A percentile compares a stretch with the other conserved stretches of the same genome.
phyloP scores from a whole-genome alignment of 202 grass and related monocot species.

The Brachypodium distachyon region DNA sequence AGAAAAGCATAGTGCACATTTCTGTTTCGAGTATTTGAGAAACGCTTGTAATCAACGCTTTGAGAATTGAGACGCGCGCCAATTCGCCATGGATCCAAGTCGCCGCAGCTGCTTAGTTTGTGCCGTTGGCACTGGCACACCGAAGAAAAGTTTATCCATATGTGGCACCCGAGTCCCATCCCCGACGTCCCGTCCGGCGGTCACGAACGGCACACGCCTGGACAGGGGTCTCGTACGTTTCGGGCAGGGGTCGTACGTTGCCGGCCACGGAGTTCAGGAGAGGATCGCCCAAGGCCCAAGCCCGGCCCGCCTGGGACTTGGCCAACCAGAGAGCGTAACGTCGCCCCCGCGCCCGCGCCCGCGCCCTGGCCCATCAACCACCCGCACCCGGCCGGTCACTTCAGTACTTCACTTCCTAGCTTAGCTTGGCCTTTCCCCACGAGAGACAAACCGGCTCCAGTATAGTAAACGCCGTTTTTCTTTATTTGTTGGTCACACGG shows the following conservation, averaged over 20 bases:
- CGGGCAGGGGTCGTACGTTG: no score
- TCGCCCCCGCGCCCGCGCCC: constrained; percentile 8
- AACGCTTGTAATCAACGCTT: no score
- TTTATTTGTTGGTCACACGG: neutral
- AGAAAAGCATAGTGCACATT: neutral
- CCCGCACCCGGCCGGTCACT: constrained; percentile 3
- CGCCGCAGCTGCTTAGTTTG: neutral
- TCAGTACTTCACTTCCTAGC: neutral
- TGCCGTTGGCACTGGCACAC: neutral
- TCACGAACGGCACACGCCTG: neutral
- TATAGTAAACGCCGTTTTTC: neutral
- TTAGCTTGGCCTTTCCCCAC: neutral
- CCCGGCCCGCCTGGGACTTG: no score
- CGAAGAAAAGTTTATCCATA: neutral
- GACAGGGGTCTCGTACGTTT: no score
- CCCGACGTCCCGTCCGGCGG: neutral
- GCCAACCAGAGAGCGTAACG: constrained; percentile 44
- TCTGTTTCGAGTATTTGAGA: no score
- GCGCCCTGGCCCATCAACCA: neutral
- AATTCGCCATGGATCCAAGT: neutral
- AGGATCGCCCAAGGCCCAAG: no score
- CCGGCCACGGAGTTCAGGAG: neutral
- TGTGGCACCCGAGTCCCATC: constrained; percentile 23
- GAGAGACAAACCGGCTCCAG: neutral
- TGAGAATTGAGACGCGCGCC: no score